phyloP scores from a whole-genome alignment of 108 stramenopile genomes.

The Nitzschia sp. region DNA sequence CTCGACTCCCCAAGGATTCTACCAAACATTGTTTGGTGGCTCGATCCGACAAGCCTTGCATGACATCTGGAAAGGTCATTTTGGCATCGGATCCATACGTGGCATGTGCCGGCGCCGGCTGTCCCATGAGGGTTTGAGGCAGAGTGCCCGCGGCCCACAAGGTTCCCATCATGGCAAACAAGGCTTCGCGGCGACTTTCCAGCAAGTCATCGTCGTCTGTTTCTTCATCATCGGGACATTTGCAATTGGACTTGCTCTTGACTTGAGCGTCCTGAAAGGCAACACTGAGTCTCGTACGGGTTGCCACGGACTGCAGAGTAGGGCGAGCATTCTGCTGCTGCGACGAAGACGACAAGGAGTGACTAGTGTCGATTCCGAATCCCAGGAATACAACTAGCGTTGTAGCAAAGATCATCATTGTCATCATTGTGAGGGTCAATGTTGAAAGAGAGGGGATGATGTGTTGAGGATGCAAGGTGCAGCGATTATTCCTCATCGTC shows the following conservation, averaged over 20 bases:
- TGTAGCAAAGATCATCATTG: too few species aligned
- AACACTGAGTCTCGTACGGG: background rate
- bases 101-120: slow-evolving; percentile 26
- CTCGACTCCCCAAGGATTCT: slow-evolving; percentile 66
- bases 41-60: slow-evolving; percentile 55
- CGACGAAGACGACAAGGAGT: too few species aligned
- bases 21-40: slow-evolving; percentile 68
- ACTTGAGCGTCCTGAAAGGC: background rate
- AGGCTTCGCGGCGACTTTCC: slow-evolving; percentile 41
- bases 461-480: too few species aligned
- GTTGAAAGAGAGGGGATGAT: too few species aligned
- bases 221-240: slow-evolving; percentile 14
- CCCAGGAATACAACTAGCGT: too few species aligned
- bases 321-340: too few species aligned
- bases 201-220: slow-evolving; percentile 13
- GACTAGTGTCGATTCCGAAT: too few species aligned
- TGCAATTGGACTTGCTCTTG: slow-evolving; percentile 5
- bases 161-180: slow-evolving; percentile 44
- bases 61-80: slow-evolving; percentile 58
- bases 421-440: too few species aligned
- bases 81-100: slow-evolving; percentile 68
- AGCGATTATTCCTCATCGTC: too few species aligned
- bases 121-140: background rate
- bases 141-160: slow-evolving; percentile 28
- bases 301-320: too few species aligned